Evolutionary conservation across 352 stramenopile genomes (phyloP), one percentile per base, ranked within the genome.

Genomic region (Pythium dissotocum): DNA sequence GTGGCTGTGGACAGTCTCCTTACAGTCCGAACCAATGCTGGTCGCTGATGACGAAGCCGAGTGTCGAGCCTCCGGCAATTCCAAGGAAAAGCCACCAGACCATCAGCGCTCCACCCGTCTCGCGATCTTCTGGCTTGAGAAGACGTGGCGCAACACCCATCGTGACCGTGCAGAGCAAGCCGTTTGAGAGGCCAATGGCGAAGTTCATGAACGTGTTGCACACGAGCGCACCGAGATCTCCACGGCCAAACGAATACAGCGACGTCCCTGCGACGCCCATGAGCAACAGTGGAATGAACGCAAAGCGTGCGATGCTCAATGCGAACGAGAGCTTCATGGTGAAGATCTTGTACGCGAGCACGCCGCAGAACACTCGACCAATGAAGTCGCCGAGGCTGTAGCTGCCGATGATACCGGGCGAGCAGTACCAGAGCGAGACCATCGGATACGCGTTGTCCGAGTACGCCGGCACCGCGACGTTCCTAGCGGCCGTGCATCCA

Each of bases 301-400:
- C 63, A 36, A 71, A 58, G 44, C 73, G 73, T 7, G 66, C 13
- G 8, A 80, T 44, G 13, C 61, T 57, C 4, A 73, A 38, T 28
- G 51, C 32, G 26, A 70, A 63, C 3, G 54, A 66, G 13, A 70
- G 40, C 53, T 69, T 73, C 63, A 75, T 65, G 7, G 66, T 60
- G 52, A 80, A 75, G 60, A 73, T 51, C n/a, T 72, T 76, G 61
- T 71, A 75, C 21, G 68, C 63, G 8, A 59, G 58, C 18, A 63
- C 71, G n/a, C 58, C 70, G 40, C 63, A 77, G 28, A 77, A 38
- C 35, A 77, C 57, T 42, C 73, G 73, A 12, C 73, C 73, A 26
- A 77, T 59, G 51, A 77, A 71, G 40, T 80, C 73, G 33, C 73
- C 73, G 69, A 70, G 77, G 67, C 73, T 80, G 65, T 72, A 80